phyloP scores from a whole-genome alignment of 495 filamentous ascomycete genomes.

The Xylaria scruposa region DNA sequence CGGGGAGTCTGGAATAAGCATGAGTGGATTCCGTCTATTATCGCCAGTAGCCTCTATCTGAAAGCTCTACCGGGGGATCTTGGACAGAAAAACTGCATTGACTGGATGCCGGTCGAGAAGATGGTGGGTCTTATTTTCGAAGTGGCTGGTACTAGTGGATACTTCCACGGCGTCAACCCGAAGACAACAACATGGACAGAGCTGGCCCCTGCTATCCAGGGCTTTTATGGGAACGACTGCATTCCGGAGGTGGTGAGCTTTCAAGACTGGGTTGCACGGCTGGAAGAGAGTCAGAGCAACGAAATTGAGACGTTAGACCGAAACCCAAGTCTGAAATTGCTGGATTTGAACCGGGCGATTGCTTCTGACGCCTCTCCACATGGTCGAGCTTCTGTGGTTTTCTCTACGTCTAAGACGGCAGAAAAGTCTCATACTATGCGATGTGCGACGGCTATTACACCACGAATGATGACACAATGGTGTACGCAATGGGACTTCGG shows the following conservation, averaged over 20 bases:
- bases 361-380: background rate
- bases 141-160: slow-evolving; percentile 44
- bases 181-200: slow-evolving; percentile 42
- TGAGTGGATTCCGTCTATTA: slow-evolving; percentile 64
- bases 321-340: slow-evolving; percentile 53
- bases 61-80: slow-evolving; percentile 49
- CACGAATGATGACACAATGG: background rate
- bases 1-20: slow-evolving; percentile 56
- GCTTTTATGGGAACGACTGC: slow-evolving; percentile 43
- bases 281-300: slow-evolving; percentile 45
- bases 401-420: background rate
- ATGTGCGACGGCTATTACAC: background rate
- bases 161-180: slow-evolving; percentile 59
- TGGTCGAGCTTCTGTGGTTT: background rate
- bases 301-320: slow-evolving; percentile 36
- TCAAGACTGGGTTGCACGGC: slow-evolving; percentile 47
- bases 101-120: slow-evolving; percentile 62
- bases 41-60: slow-evolving; percentile 52
- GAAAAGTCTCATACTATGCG: background rate
- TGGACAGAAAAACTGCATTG: slow-evolving; percentile 49
- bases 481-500: background rate
- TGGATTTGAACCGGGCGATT: background rate
- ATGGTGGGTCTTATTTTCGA: slow-evolving; percentile 50
- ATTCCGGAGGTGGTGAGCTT: slow-evolving; percentile 46
- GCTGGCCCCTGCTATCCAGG: slow-evolving; percentile 44